Conservation (phyloP, 2,329 filamentous ascomycete genomes). For the Arthrobotrys iridis region DNA sequence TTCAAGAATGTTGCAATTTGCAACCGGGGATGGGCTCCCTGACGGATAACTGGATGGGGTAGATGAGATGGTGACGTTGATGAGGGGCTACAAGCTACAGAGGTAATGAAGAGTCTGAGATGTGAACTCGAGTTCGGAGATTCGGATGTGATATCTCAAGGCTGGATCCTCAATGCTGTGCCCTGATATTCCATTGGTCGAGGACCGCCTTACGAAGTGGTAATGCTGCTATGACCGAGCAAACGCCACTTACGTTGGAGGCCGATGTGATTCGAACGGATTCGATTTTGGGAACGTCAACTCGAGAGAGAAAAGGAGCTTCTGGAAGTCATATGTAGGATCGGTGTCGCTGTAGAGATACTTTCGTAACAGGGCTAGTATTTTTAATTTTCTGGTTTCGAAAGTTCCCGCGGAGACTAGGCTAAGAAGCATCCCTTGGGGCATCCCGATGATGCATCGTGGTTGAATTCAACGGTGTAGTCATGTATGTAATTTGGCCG, state of each 20-base stretch:
- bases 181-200: conserved; percentile 17
- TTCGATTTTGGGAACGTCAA: neutral
- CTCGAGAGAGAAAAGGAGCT: neutral
- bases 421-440: neutral
- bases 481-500: conserved; percentile 39
- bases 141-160: conserved; percentile 18
- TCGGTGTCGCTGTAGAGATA: neutral
- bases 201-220: neutral
- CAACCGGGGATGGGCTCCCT: conserved; percentile 17
- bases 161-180: conserved; percentile 29
- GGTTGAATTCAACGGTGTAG: conserved; percentile 33
- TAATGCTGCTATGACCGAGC: neutral
- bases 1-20: conserved; percentile 41
- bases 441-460: conserved; percentile 17
- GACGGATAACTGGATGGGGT: neutral
- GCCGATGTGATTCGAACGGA: conserved; percentile 4
- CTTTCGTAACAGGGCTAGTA: neutral
- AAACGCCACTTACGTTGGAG: conserved; percentile 33
- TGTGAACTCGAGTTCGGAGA: neutral
- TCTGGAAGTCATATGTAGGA: conserved; percentile 2
- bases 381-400: neutral
- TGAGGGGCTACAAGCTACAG: neutral
- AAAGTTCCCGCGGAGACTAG: neutral
- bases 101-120: neutral
- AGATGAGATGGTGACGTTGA: neutral